Base-by-base conservation (phyloP, 2,329 filamentous ascomycete genomes). In the Colletotrichum godetiae region DNA sequence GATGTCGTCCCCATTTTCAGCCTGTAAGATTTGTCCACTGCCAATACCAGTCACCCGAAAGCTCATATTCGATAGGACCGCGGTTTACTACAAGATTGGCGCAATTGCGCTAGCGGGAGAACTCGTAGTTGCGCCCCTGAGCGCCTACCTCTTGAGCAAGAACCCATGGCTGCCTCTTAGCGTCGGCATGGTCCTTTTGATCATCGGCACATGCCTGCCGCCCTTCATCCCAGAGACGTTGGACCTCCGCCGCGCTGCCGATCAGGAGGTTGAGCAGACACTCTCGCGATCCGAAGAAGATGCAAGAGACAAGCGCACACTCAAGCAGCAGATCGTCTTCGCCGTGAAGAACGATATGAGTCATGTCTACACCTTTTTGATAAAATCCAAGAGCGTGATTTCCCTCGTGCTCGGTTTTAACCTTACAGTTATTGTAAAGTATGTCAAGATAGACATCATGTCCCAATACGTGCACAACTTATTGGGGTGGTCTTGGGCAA, bases 401-500 rank as follows among this genome's bases (percentile, higher is more conserved):
- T 69, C 84, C 13, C 80, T 88, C 4, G 80, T 86, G 22, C 4
- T 82, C 2, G 81, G 83, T 0, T 79, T 84, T 19, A 77, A 78
- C 1, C 78, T 84, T 15, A 78, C 80, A 10, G 67, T 83, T 5
- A 53, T 80, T 0, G 78, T 81, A 29, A 82, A 82, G 56, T 80
- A 79, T 57, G 78, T 80, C 29, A 78, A 80, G 61, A 6, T 46
- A 8, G 81, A 83, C 4, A 62, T 74, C 27, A 72, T 89, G 6
- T 76, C 90, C 2, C 89, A 91, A 76, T 90, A 90, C 76, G 82
- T 87, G 67, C 86, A 85, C 1, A 86, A 85, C 60, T 83, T 88
- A 6, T 90, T 88, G 77, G 64, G 79, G 35, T 86, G 88, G 83
- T 83, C 82, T 8, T 87, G 86, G 85, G 84, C 82, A 53, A 81